A percentile compares a stretch with the other conserved stretches of the same genome.
phyloP scores from a whole-genome alignment of 2,329 filamentous ascomycete species.

The Eutypa lata region DNA sequence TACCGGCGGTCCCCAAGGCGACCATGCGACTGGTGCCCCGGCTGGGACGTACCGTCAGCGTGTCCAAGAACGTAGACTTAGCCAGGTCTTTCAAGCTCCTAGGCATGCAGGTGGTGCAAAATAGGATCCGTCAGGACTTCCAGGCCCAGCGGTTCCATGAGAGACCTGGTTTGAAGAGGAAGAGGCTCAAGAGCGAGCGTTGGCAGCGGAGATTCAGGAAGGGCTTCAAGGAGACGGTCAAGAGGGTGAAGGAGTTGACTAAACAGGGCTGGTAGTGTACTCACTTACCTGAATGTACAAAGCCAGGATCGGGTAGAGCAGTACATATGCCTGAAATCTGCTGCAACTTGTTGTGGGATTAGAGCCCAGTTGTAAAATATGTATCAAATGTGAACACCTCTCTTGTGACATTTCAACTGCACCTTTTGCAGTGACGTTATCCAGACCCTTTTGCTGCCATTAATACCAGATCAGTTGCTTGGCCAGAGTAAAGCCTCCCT shows the following conservation, averaged over 20 bases:
- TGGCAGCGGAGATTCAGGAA: constrained; percentile 67
- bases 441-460: too few relatives aligned
- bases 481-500: too few relatives aligned
- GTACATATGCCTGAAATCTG: constrained; percentile 1
- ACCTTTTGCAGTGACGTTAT: too few relatives aligned
- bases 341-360: constrained; percentile 5
- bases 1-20: constrained; percentile 13
- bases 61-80: constrained; percentile 41
- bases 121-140: constrained; percentile 56
- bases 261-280: constrained; percentile 75
- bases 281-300: constrained; percentile 13
- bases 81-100: constrained; percentile 43
- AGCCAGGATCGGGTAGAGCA: constrained; percentile 3
- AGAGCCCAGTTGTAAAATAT: constrained; percentile 11
- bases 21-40: constrained; percentile 38
- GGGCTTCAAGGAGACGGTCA: constrained; percentile 64
- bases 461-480: too few relatives aligned
- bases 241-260: constrained; percentile 65
- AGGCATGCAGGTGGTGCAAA: constrained; percentile 39
- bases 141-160: constrained; percentile 68
- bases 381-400: neutral
- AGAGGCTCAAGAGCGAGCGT: constrained; percentile 66
- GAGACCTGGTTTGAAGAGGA: constrained; percentile 71
- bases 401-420: too few relatives aligned
- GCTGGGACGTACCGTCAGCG: constrained; percentile 41